These are phyloP conservation scores for Lumnitzera littorea DNA, from an alignment of 345 rosid genomes.

Conservation along the genomic window DNA sequence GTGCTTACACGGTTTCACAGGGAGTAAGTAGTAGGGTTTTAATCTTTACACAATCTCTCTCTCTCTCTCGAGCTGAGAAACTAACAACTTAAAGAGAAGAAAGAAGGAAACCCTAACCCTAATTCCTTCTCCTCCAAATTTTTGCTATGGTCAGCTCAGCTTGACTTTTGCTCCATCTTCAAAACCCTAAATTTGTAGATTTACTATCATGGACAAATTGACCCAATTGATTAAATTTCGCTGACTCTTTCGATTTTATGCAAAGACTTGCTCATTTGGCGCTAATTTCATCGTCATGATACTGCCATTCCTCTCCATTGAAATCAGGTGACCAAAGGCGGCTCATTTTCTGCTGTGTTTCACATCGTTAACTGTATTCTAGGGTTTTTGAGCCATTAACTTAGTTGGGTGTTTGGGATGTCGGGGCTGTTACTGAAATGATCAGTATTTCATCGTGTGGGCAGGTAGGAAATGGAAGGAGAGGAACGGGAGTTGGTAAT, in stretches of 20 bases:
- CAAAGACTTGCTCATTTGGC: slow-evolving; percentile 21
- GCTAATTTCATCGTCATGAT: slow-evolving; percentile 39
- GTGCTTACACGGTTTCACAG: slow-evolving; percentile 21
- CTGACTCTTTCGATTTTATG: slow-evolving; percentile 6
- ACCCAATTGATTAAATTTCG: slow-evolving; percentile 3
- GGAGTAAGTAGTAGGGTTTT: slow-evolving; percentile 48
- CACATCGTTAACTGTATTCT: not conserved
- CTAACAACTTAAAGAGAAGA: slow-evolving; percentile 31
- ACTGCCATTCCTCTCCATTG: slow-evolving; percentile 37
- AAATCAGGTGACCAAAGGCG: slow-evolving; percentile 1
- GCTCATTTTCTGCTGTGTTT: not conserved
- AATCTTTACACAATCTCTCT: slow-evolving; percentile 34
- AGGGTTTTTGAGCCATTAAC: slow-evolving; percentile 9
- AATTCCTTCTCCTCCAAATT: not conserved
- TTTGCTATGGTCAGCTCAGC: no score
- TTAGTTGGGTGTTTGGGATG: not conserved
- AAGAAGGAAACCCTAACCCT: slow-evolving; percentile 28
- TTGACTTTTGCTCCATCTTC: not conserved
- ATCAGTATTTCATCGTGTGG: slow-evolving; percentile 22
- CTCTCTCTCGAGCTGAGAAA: slow-evolving; percentile 22
- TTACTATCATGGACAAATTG: not conserved
- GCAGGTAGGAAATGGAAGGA: slow-evolving; percentile 66
- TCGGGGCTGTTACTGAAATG: slow-evolving; percentile 3
- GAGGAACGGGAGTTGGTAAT: slow-evolving; percentile 51
- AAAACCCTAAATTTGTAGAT: slow-evolving; percentile 24